Base-by-base conservation (phyloP, 2,329 filamentous ascomycete genomes). In the Calonectria pseudoreteaudii region DNA sequence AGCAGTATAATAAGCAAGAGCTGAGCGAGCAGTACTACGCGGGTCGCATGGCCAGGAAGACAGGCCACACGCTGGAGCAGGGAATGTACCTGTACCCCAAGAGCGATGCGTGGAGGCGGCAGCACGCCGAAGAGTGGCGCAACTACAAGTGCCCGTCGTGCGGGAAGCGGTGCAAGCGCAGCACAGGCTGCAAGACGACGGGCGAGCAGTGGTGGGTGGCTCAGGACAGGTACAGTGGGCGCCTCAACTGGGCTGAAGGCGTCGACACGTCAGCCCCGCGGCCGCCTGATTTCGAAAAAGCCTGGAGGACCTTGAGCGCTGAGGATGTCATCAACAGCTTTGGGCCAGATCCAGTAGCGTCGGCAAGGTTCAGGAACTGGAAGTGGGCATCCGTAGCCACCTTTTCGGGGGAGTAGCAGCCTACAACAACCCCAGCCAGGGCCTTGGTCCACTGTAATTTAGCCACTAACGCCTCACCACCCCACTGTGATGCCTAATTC, bases 101-200 rank as follows among this genome's bases (percentile, higher is more conserved):
- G n/a, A 41, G 23, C 34, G 56, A 62, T 3, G 23, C 11, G 20
- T 41, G 56, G 34, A 62, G 38, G 34, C 34, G 23, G 5, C 1
- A 7, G 3, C 56, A 62, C 36, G 11, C 14, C 23, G 23, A 64
- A 14, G 14, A n/a, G 28, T 72, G 70, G 70, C 28, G 38, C 31
- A 50, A 53, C 26, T 72, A 72, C 44, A 72, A 68, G 44, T 72
- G 70, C 14, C 70, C 65, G 23, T 72, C 70, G 14, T 72, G 70
- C 53, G 70, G 70, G 36, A 52, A 68, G 52, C 70, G 70, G 44
- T 68, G 64, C 44, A 72, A 72, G 53, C 65, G 70, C 16, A 64
- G 65, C 65, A 72, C 64, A 28, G 65, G 65, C 20, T 72, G 70
- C 31, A 64, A 47, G 50, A 64, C 53, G 7, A 72, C 70, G 18